Evolutionary conservation across 2,329 filamentous ascomycete genomes (phyloP), one percentile per base, ranked within the genome.

Genomic region (Tolypocladium nubicola): DNA sequence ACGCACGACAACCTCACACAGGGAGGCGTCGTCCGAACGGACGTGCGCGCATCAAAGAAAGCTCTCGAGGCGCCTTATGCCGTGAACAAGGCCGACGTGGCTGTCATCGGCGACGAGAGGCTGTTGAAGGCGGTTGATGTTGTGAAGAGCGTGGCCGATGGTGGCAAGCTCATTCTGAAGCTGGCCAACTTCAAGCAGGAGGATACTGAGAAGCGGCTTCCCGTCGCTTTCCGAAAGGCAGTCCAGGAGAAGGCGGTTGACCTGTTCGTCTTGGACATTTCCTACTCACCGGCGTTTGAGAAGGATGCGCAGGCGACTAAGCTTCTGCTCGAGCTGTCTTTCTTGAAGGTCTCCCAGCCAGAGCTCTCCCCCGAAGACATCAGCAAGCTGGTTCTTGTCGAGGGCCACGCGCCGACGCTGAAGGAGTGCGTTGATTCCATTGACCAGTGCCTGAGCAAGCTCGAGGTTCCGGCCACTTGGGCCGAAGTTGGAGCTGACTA

Each of bases 201-300:
- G 50, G 91, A 97, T 40, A 71, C 92, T 8, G 93, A 97, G 76
- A 96, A 95, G 81, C 86, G 89, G 65, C 77, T 99, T 7, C 83
- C 90, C 2, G 78, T 80, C 41, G 71, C 77, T 52, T 82, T 94
- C 62, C 86, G 88, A 68, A 90, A 88, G 72, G 78, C 81, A 16
- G 74, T 97, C 54, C 83, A 84, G 56, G 79, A 84, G 66, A 90
- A 89, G 71, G 79, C 81, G 39, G 76, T 92, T 39, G 76, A 86
- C 61, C 79, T 99, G 40, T 88, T 86, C 64, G 75, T 95, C 39
- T 72, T 97, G 16, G 90, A 99, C 68, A 78, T 87, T 7, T 77
- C 86, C 1, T 79, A 79, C 54, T 86, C 85, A 9, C 82, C 86
- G 41, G 83, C 86, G 53, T 81, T 88, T n/a, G 81, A 86, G 62